Base-by-base conservation (phyloP, 164 flowering plant genomes). In the Annona cherimola region DNA sequence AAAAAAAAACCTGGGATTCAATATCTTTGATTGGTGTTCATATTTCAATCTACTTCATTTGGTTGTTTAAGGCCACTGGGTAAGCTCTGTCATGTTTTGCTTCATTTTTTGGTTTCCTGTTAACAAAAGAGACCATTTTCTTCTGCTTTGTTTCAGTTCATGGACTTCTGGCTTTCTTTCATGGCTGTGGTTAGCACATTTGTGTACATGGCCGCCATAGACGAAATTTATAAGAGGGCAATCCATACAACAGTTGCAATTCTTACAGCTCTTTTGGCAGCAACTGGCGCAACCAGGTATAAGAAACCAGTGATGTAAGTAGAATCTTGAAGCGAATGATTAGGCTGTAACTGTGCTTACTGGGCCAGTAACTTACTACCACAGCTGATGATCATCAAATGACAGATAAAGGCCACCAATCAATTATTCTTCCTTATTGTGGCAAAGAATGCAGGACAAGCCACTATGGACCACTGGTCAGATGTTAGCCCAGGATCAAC, bases 131-230 rank as follows among this genome's bases (percentile, higher is more conserved):
- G 14, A 50, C 57, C 57, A 50, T 50, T 50, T 66, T 11, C 35
- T 35, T 40, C 8, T 5, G 43, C 63, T 8, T 68, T 55, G 63
- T 77, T 74, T 79, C 92, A 92, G 99, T 92, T 94, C 74, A 81
- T 94, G 88, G 99, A 92, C 78, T 90, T 90, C 66, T 90, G 95
- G 95, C 95, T 90, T 72, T 90, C 95, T 59, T 90, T 90, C 83
- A 80, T 90, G 90, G 92, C 92, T 61, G 92, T 90, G 61, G 89
- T 87, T 73, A 85, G 91, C 82, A 88, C 89, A 40, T 88, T 88
- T 69, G 73, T 90, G 42, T 88, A 86, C 84, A 74, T 90, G 66
- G 79, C 90, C 61, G 77, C 83, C n/a, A 77, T 87, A 55, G 84
- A 82, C 66, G 92, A 90, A 81, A 85, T 65, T 45, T 78, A 76